Conservation (phyloP, 1,139 yeast genomes). For the Blastobotrys arbuscula region DNA sequence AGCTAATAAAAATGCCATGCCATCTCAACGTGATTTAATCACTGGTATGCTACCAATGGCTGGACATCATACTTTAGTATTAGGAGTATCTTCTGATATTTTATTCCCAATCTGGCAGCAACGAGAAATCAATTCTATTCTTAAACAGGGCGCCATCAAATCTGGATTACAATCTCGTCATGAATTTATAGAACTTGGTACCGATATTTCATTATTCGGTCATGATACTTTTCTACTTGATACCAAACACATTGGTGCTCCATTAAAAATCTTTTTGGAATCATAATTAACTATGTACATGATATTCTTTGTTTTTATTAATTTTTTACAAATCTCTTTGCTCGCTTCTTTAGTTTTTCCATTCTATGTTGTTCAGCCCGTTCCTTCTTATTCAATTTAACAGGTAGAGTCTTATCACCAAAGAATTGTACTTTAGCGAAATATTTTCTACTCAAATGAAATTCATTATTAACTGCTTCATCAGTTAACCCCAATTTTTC, state of each 20-base stretch:
- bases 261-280: slow-evolving; percentile 59
- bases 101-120: slow-evolving; percentile 96
- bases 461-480: slow-evolving; percentile 69
- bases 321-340: slow-evolving; percentile 19
- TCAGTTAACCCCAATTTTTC: slow-evolving; percentile 86
- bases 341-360: slow-evolving; percentile 28
- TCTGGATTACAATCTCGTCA: slow-evolving; percentile 31
- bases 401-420: slow-evolving; percentile 44
- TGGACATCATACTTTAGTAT: slow-evolving; percentile 62
- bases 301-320: background rate
- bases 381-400: slow-evolving; percentile 29
- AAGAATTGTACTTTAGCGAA: slow-evolving; percentile 81
- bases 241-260: slow-evolving; percentile 72
- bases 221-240: slow-evolving; percentile 86
- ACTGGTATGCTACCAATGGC: slow-evolving; percentile 61
- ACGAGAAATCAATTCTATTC: slow-evolving; percentile 63
- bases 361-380: slow-evolving; percentile 25
- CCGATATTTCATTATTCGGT: slow-evolving; percentile 73
- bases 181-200: slow-evolving; percentile 66
- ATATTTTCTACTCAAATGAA: slow-evolving; percentile 77
- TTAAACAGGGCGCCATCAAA: slow-evolving; percentile 41
- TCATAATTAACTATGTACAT: slow-evolving; percentile 6
- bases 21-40: slow-evolving; percentile 44
- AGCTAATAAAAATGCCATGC: slow-evolving; percentile 18
- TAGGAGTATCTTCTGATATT: slow-evolving; percentile 90